Percentiles rank a stretch among this genome's conserved stretches.
These are phyloP conservation scores for Cyberlindnera xylosilytica DNA, from an alignment of 805 yeast species.

Conservation along the genomic window DNA sequence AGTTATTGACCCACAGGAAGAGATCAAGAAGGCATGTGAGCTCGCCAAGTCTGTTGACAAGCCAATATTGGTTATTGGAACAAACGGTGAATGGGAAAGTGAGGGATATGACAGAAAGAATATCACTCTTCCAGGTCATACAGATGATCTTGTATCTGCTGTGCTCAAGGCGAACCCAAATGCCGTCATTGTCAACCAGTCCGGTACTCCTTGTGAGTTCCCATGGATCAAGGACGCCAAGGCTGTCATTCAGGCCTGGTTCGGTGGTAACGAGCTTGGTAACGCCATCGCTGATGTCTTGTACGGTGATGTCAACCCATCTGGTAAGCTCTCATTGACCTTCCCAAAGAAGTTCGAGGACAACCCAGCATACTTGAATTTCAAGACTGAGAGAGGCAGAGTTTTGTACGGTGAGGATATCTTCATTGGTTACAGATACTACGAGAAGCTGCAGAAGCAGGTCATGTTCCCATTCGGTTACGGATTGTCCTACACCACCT, in stretches of 20 bases:
- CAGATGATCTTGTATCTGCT: conserved; percentile 45
- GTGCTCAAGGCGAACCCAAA: conserved; percentile 47
- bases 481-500: conserved; percentile 61
- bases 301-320: conserved; percentile 58
- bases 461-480: conserved; percentile 60
- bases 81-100: conserved; percentile 54
- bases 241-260: conserved; percentile 52
- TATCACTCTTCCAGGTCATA: conserved; percentile 50
- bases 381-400: conserved; percentile 47
- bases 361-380: conserved; percentile 56
- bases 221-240: conserved; percentile 48
- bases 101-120: conserved; percentile 55
- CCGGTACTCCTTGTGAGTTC: conserved; percentile 60
- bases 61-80: conserved; percentile 49
- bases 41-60: conserved; percentile 50
- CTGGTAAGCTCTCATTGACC: conserved; percentile 54
- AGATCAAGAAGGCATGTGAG: conserved; percentile 41
- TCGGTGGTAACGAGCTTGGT: conserved; percentile 58
- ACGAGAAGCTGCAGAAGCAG: conserved; percentile 46
- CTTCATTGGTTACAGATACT: conserved; percentile 59
- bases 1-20: conserved; percentile 28
- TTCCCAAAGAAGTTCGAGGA: conserved; percentile 51
- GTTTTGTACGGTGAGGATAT: conserved; percentile 64
- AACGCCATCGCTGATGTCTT: conserved; percentile 59
- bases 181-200: conserved; percentile 52